A percentile compares a stretch with the other conserved stretches of the same genome.
Evolutionary conservation across 2,329 filamentous ascomycete genomes (phyloP).

Genomic region (Xylariaceae sp.): DNA sequence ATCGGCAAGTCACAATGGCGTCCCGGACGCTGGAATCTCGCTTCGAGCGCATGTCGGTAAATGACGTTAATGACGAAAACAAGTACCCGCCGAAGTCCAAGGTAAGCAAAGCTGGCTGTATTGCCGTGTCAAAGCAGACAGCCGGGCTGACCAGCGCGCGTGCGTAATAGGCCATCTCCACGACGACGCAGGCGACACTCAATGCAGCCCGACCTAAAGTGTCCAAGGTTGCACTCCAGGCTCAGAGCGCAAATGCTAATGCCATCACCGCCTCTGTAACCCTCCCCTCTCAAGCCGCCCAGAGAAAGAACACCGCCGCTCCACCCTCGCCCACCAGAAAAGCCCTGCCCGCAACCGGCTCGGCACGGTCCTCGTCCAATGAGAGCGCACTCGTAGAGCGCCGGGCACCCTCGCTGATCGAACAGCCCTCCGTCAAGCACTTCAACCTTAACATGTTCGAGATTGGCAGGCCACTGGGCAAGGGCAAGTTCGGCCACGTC

Average conservation of each 20-base stretch:
- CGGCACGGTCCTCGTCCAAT: constrained; percentile 34
- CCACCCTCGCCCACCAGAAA: constrained; percentile 50
- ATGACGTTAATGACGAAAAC: constrained; percentile 91
- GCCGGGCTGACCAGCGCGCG: constrained; percentile 34
- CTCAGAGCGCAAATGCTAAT: constrained; percentile 65
- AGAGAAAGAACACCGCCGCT: constrained; percentile 41
- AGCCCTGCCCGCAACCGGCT: constrained; percentile 37
- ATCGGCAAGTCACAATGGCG: constrained; percentile 48
- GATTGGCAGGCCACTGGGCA: constrained; percentile 78
- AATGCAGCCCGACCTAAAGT: constrained; percentile 69
- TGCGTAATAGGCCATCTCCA: constrained; percentile 40
- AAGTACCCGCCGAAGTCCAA: constrained; percentile 69
- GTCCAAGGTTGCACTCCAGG: constrained; percentile 78
- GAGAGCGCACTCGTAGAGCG: constrained; percentile 48
- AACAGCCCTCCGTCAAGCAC: constrained; percentile 55
- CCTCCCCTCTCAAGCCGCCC: constrained; percentile 60
- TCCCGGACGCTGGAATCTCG: constrained; percentile 75
- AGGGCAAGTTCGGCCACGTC: constrained; percentile 82
- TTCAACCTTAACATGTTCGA: constrained; percentile 94
- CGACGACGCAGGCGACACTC: constrained; percentile 42
- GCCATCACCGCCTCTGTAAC: constrained; percentile 57
- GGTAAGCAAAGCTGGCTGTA: constrained; percentile 44
- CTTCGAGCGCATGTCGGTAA: constrained; percentile 84
- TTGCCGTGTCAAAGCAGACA: background rate
- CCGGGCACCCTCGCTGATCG: constrained; percentile 47